A percentile compares a stretch with the other conserved stretches of the same genome.
These are phyloP conservation scores for Dactylellina leptospora DNA, from an alignment of 2,329 filamentous ascomycete genomes.

Conservation along the genomic window DNA sequence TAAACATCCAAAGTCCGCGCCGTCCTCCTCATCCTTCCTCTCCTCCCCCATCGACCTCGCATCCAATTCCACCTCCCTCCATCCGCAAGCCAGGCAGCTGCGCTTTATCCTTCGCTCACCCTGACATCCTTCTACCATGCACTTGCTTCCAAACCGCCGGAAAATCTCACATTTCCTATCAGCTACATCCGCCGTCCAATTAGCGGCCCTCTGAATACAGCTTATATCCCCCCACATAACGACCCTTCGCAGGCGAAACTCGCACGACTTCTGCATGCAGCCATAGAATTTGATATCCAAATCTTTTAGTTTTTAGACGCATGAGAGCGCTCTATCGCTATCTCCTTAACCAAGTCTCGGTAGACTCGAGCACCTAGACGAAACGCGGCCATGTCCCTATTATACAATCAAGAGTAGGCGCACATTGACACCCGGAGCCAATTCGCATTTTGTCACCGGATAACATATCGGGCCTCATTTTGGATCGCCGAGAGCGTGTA, in stretches of 20 bases:
- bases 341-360: constrained; percentile 7
- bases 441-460: not conserved
- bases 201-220: constrained; percentile 3
- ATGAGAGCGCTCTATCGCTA: constrained; percentile 16
- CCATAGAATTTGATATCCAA: too few relatives aligned
- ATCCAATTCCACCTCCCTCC: not conserved
- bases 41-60: not conserved
- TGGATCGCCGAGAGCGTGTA: not conserved
- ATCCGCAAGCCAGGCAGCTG: constrained; percentile 1
- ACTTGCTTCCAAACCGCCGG: constrained; percentile 35
- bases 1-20: not conserved
- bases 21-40: not conserved
- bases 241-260: constrained; percentile 7
- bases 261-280: too few relatives aligned
- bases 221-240: not conserved
- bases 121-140: constrained; percentile 33
- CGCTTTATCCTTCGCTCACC: not conserved
- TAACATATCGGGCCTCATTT: not conserved
- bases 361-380: constrained; percentile 18
- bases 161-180: constrained; percentile 38
- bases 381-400: constrained; percentile 32
- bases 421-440: not conserved
- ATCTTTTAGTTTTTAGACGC: constrained; percentile 11
- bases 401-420: constrained; percentile 48
- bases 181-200: constrained; percentile 29